phyloP scores from a whole-genome alignment of 345 rosid genomes.

The Brassica napus region DNA sequence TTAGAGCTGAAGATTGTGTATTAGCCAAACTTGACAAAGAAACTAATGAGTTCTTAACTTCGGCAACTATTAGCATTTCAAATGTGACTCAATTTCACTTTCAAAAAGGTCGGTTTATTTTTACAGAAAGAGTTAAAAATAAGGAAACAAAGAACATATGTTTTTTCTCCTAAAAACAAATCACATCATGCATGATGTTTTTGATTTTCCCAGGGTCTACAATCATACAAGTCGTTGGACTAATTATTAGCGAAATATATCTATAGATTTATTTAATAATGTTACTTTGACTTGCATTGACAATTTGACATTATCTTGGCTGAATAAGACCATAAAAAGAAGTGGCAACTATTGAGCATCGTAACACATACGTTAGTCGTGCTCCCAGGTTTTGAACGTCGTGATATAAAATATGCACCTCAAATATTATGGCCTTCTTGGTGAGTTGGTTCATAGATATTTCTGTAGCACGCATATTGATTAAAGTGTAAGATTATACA shows the following conservation, averaged over 20 bases:
- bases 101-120: background rate
- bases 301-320: background rate
- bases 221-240: slow-evolving; percentile 13
- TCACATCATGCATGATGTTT: slow-evolving; percentile 12
- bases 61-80: background rate
- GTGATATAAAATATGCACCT: background rate
- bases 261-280: background rate
- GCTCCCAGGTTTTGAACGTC: background rate
- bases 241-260: background rate
- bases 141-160: background rate
- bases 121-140: background rate
- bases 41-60: background rate
- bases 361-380: background rate
- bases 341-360: background rate
- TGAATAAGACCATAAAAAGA: background rate
- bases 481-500: too few relatives aligned
- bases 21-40: slow-evolving; percentile 21
- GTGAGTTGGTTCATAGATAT: background rate
- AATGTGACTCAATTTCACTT: background rate
- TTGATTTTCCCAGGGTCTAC: slow-evolving; percentile 16
- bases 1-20: background rate
- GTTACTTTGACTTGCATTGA: background rate
- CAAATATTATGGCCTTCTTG: background rate
- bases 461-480: background rate
- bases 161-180: background rate